phyloP scores from a whole-genome alignment of 2,329 filamentous ascomycete genomes.

The Pyrenophora teres region DNA sequence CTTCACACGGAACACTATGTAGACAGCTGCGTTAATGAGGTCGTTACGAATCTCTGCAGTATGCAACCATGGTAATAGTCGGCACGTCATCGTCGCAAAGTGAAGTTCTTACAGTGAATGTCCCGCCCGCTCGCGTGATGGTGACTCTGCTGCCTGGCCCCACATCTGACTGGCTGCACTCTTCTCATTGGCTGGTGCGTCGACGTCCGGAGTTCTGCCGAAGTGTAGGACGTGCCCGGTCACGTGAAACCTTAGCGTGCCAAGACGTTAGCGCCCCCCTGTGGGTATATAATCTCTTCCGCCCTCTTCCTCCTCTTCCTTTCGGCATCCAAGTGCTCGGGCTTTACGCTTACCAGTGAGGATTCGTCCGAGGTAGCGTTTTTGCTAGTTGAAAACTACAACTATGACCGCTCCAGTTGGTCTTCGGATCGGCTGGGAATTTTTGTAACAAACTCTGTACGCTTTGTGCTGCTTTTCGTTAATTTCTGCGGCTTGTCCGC shows the following conservation, averaged over 20 bases:
- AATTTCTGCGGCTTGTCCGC: slow-evolving; percentile 32
- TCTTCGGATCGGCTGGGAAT: slow-evolving; percentile 75
- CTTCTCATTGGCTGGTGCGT: not conserved
- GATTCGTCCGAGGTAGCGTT: slow-evolving; percentile 85
- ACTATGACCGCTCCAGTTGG: slow-evolving; percentile 74
- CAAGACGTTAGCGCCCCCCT: slow-evolving; percentile 15
- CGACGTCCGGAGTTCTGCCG: not conserved
- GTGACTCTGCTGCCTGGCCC: slow-evolving; percentile 3
- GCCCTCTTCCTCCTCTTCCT: slow-evolving; percentile 8
- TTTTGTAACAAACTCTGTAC: slow-evolving; percentile 64
- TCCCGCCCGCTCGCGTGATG: not conserved
- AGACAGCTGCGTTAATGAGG: no score
- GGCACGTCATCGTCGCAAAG: no score
- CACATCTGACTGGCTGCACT: not conserved
- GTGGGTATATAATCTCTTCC: slow-evolving; percentile 10
- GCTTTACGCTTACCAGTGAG: slow-evolving; percentile 84
- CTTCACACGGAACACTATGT: no score
- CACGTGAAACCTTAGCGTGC: slow-evolving; percentile 15
- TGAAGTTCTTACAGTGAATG: no score
- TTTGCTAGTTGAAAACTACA: slow-evolving; percentile 91
- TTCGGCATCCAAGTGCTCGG: slow-evolving; percentile 61
- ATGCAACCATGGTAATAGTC: no score
- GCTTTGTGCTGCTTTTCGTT: slow-evolving; percentile 36
- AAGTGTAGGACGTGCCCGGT: not conserved
- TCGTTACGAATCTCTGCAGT: no score